Conservation (phyloP, 371 early-diverging fungal species). For the Dichotomocladium elegans region DNA sequence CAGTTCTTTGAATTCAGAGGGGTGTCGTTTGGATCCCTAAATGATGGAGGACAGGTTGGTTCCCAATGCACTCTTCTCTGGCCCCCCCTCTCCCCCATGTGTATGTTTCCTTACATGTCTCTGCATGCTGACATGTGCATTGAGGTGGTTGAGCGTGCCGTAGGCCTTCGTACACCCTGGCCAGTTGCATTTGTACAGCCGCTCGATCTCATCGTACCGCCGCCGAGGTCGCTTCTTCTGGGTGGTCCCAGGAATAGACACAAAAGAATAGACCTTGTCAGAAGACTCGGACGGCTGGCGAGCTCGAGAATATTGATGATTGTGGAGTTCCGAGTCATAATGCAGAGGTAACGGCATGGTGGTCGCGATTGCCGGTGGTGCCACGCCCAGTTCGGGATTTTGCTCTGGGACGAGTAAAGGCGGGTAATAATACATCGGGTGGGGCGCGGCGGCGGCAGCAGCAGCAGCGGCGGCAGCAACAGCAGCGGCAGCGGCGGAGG, state of each 20-base stretch:
- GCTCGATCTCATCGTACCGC: conserved; percentile 67
- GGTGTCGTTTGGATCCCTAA: conserved; percentile 29
- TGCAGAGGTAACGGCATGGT: not conserved
- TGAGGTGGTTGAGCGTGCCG: conserved; percentile 71
- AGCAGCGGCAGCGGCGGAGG: conserved; percentile 4
- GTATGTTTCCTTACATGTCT: conserved; percentile 61
- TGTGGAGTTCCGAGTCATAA: not conserved
- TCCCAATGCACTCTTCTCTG: too few relatives aligned
- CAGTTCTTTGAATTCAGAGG: conserved; percentile 63
- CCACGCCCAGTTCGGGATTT: not conserved
- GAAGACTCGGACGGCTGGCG: conserved; percentile 34
- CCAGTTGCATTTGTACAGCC: conserved; percentile 65
- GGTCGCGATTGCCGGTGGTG: not conserved
- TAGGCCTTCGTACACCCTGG: conserved; percentile 63
- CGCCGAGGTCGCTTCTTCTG: conserved; percentile 66
- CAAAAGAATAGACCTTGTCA: conserved; percentile 61
- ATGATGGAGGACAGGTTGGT: not conserved
- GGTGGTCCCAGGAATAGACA: conserved; percentile 57
- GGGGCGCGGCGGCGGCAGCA: not conserved
- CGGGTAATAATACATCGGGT: not conserved
- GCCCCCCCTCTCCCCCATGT: too few relatives aligned
- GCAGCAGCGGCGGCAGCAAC: conserved; percentile 9
- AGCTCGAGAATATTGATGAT: conserved; percentile 9
- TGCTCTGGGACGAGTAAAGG: not conserved
- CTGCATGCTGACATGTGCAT: conserved; percentile 73